Evolutionary conservation across 2,329 filamentous ascomycete genomes (phyloP).

Genomic region (Cladophialophora yegresii): DNA sequence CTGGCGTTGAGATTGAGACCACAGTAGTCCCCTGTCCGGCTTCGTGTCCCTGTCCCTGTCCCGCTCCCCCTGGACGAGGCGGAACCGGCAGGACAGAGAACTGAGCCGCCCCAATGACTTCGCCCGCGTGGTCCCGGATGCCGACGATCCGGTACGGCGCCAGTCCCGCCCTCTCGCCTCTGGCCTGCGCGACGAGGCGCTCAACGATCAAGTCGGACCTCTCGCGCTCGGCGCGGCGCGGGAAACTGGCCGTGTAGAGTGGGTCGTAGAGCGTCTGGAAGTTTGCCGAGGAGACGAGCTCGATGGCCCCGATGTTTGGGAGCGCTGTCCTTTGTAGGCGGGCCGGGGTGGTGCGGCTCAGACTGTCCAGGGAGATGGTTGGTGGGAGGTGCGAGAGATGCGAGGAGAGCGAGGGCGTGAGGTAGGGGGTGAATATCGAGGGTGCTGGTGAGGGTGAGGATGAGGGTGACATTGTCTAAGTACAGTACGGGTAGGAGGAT

Average conservation of each 20-base stretch:
- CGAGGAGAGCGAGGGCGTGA: conserved; percentile 14
- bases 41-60: neutral
- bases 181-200: conserved; percentile 29
- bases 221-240: conserved; percentile 29
- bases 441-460: conserved; percentile 4
- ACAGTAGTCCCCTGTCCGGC: neutral
- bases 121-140: conserved; percentile 26
- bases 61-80: neutral
- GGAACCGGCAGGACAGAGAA: conserved; percentile 32
- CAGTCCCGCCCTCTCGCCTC: conserved; percentile 18
- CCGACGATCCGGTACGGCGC: conserved; percentile 34
- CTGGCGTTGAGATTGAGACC: no score
- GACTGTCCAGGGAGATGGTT: conserved; percentile 13
- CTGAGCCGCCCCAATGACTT: conserved; percentile 35
- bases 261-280: conserved; percentile 30
- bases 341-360: conserved; percentile 19
- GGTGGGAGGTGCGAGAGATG: conserved; percentile 16
- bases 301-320: conserved; percentile 32
- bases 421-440: conserved; percentile 23
- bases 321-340: conserved; percentile 27
- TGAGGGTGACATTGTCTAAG: conserved; percentile 4
- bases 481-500: neutral
- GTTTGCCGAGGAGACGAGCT: conserved; percentile 31
- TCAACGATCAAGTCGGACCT: conserved; percentile 32
- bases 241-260: conserved; percentile 33